Evolutionary conservation across 345 rosid species (phyloP).

Genomic region (Bruguiera gymnorhiza): DNA sequence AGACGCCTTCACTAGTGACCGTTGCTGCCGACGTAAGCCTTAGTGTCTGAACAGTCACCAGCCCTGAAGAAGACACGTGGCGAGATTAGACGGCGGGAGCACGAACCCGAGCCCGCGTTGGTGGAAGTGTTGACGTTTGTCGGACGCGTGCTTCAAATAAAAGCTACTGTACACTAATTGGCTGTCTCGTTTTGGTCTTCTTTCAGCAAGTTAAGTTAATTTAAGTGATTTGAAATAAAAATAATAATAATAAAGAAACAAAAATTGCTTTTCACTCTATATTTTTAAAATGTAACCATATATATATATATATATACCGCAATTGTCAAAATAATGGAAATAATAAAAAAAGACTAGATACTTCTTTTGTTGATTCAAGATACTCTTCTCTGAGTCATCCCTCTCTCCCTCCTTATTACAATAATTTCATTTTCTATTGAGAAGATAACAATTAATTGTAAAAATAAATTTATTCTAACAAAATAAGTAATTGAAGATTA

Average conservation of each 20-base stretch:
- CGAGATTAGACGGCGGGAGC: conserved; percentile 17
- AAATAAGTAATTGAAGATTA: too few relatives aligned
- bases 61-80: conserved; percentile 16
- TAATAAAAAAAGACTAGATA: too few relatives aligned
- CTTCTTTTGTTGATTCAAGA: too few relatives aligned
- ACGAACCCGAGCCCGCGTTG: conserved; percentile 11
- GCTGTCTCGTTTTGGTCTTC: neutral
- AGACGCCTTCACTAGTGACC: neutral
- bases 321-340: too few relatives aligned
- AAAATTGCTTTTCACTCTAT: too few relatives aligned
- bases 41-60: conserved; percentile 20
- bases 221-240: neutral
- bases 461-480: too few relatives aligned
- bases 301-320: accelerated
- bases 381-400: too few relatives aligned
- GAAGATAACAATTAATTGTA: too few relatives aligned
- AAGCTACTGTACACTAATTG: conserved; percentile 17
- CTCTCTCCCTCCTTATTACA: too few relatives aligned
- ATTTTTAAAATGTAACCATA: too few relatives aligned
- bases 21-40: conserved; percentile 1
- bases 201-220: neutral
- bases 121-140: conserved; percentile 15
- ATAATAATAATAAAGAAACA: too few relatives aligned
- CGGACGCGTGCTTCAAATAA: conserved; percentile 26
- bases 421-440: too few relatives aligned